Base-by-base conservation (phyloP, 805 yeast species). In the Deakozyma indianensis region DNA sequence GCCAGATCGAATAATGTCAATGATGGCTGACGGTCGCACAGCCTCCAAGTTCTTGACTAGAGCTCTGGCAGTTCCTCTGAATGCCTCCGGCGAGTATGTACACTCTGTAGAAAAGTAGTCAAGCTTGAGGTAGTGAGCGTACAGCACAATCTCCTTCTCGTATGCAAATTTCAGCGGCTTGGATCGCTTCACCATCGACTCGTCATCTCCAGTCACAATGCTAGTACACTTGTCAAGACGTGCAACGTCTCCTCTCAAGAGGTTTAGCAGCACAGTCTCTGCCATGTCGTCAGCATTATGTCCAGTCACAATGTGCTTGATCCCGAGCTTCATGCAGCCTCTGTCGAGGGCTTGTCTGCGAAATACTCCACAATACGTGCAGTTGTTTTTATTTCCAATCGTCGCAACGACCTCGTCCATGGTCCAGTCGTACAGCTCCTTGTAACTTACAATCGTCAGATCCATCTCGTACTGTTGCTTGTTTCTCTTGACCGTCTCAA, bases 221-320 rank as follows among this genome's bases (percentile, higher is more conserved):
- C 82, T 73, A 7, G 95, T 84, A 16, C 96, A 86, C 52, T 81
- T 78, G 57, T 85, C 97, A 46, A 92, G 67, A 51, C 99, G 71
- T 22, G 95, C 94, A 4, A 87, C 81, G 59, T 92, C 99, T n/a
- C 99, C 99, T 54, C 99, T 71, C 23, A 92, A 65, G 41, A 92
- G 64, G 62, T 92, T 92, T 97, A 92, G 90, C 45, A 92, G 64
- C 3, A 92, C 95, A 0, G 99, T 92, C 57, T 92, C 99, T 1
- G 99, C 99, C 85, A 92, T 83, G 64, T 92, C 99, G 62, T 92
- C 99, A 0, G 99, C 99, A 61, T 92, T 92, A 63, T 92, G 99
- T 2, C 99, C 99, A 0, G 99, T 92, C 1, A 92, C 94, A 25
- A 92, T 92, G 63, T 92, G 99, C 45, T 73, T 70, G 44, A 92